Conservation (phyloP, 176 grass and related monocot species). For the Aegilops umbellulata region DNA sequence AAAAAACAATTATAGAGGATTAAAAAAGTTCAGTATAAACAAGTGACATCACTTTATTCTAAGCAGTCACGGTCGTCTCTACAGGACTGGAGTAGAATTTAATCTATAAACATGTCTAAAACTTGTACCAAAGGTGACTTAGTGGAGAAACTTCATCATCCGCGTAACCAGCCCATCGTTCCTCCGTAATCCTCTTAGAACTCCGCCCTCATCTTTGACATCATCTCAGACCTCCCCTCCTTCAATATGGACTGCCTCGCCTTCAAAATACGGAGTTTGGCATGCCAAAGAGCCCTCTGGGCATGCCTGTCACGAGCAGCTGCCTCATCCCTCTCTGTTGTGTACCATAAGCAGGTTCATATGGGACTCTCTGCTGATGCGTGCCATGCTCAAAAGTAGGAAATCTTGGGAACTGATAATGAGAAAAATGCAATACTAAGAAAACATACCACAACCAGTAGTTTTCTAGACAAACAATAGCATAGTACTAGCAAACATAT, state of each 20-base stretch:
- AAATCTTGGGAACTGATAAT: neutral
- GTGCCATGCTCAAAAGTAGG: neutral
- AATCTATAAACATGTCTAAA: too few relatives aligned
- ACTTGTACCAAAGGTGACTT: neutral
- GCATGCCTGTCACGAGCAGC: neutral
- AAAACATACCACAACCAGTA: neutral
- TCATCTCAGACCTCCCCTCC: neutral
- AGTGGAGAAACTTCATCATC: neutral
- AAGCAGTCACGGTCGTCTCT: too few relatives aligned
- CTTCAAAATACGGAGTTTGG: neutral
- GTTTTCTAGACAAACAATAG: too few relatives aligned
- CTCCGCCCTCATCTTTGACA: neutral
- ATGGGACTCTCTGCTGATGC: neutral
- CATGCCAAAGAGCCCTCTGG: neutral
- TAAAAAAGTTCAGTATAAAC: too few relatives aligned
- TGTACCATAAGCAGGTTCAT: neutral
- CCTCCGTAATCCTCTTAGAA: neutral
- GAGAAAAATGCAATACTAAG: neutral
- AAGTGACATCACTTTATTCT: too few relatives aligned
- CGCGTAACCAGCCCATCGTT: neutral
- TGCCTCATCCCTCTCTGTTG: neutral
- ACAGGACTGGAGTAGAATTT: too few relatives aligned
- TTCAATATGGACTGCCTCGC: neutral
- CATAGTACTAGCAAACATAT: too few relatives aligned
- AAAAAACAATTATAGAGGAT: too few relatives aligned